Base-by-base conservation (phyloP, 2,329 filamentous ascomycete genomes). In the Pseudomassariella vexata region DNA sequence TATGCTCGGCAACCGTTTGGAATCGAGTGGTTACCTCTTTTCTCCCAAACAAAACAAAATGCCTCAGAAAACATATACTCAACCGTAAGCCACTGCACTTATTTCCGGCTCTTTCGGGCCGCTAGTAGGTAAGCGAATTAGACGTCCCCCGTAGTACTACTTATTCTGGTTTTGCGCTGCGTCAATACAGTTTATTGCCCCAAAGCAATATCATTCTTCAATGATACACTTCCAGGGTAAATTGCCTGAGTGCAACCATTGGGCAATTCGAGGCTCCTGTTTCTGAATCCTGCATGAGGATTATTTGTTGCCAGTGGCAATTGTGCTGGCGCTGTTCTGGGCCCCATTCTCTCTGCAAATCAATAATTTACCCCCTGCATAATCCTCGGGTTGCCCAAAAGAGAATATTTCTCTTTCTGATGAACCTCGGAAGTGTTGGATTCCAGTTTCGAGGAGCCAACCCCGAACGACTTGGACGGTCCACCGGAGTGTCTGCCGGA, bases 161-260 rank as follows among this genome's bases (percentile, higher is more conserved):
- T n/a, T 27, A 11, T 27, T 27, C 25, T 27, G 25, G 9, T 27
- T 27, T 11, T 5, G 8, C 3, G 4, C 25, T 14, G 25, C 15
- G 25, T 17, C 25, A 14, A 27, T 16, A 27, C 6, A 27, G 25
- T 27, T 14, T 27, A 27, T 27, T 27, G 14, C 25, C 25, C 14
- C 25, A 27, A 26, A 15, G 16, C 28, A 22, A 22, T 30, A 15
- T 23, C 19, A 9, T 23, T 22, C n/a, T 23, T 12, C 19, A 30
- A 19, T 22, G 28, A 15, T 30, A 23, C 12, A 23, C 19, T 22
- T 5, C 12, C 28, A 19, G 24, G 18, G 28, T 6, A 22, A 24
- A 22, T 30, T 30, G 28, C 19, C 28, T 21, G 28, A 30, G 28
- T 30, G 28, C 14, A 30, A 30, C 28, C 16, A 19, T 20, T 29